Base-by-base conservation (phyloP, 164 flowering plant genomes). In the Magnolia changhungtana region DNA sequence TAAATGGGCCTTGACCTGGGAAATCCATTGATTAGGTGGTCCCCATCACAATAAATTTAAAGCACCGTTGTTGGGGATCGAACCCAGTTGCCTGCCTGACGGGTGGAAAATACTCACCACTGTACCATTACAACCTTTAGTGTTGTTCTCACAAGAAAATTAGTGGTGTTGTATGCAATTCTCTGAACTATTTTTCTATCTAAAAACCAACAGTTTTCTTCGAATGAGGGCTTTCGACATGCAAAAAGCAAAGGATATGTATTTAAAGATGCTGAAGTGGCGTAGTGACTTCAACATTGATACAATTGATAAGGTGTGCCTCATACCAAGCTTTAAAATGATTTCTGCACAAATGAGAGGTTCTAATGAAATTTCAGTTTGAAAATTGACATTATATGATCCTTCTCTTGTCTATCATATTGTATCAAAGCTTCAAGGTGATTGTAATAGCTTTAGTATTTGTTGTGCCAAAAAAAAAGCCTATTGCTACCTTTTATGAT, bases 241-340 rank as follows among this genome's bases (percentile, higher is more conserved):
- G 76, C 23, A 31, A 29, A 87, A 84, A 77, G 87, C 96, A 27
- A 92, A 87, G 81, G 88, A 87, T 5, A 71, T 77, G 82, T 87
- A 85, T 80, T 19, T 81, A 65, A 89, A 87, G 59, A 88, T 86
- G 87, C 80, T 91, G 10, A 85, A 85, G 74, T 91, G 96, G 96
- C 81, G 93, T 31, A 79, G 85, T 63, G 89, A 86, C 16, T 81
- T 21, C 72, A 68, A 82, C 63, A 86, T 89, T 72, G 93, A 91
- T 71, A 67, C 79, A 61, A 83, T 91, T 74, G 8, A 73, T 7
- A 87, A 90, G 95, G 95, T 88, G 69, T 80, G 37, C 51, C 13
- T 10, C 64, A 23, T 23, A 63, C 50, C 29, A 51, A 11, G 66
- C 49, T 64, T n/a, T 9, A 27, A 1, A 3, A 20, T 19, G 31